Conservation (phyloP, 352 stramenopile species). For the Pythium grandisporangium region DNA sequence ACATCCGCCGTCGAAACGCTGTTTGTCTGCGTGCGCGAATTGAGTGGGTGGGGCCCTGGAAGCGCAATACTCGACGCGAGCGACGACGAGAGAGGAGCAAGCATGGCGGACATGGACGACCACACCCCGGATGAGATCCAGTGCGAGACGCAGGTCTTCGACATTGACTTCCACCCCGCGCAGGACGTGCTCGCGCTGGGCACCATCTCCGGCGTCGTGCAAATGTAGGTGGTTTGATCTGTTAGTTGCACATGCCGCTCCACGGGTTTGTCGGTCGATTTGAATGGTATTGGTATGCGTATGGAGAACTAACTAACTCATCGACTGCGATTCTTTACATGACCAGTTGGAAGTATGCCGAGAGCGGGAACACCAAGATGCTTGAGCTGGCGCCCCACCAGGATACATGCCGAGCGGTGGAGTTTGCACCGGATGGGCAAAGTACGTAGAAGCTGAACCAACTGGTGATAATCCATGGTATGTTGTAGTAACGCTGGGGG, state of each 20-base stretch:
- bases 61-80: too few relatives aligned
- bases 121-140: slow-evolving; percentile 74
- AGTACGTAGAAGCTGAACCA: slow-evolving; percentile 19
- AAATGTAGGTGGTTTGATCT: slow-evolving; percentile 46
- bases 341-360: slow-evolving; percentile 79
- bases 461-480: neutral
- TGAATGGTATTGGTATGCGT: too few relatives aligned
- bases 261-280: neutral
- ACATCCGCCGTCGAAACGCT: too few relatives aligned
- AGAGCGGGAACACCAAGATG: slow-evolving; percentile 57
- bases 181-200: slow-evolving; percentile 62
- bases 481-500: too few relatives aligned
- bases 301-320: too few relatives aligned
- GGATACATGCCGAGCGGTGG: slow-evolving; percentile 52
- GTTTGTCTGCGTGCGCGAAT: too few relatives aligned
- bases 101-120: slow-evolving; percentile 61
- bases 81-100: slow-evolving; percentile 2
- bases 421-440: slow-evolving; percentile 73
- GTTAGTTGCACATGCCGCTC: neutral
- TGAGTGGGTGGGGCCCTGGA: too few relatives aligned
- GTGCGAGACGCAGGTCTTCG: slow-evolving; percentile 69
- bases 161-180: slow-evolving; percentile 80
- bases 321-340: too few relatives aligned
- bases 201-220: slow-evolving; percentile 64
- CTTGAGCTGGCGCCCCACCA: slow-evolving; percentile 71